These are phyloP conservation scores for Calonectria naviculata DNA, from an alignment of 2,329 filamentous ascomycete species.

Conservation along the genomic window DNA sequence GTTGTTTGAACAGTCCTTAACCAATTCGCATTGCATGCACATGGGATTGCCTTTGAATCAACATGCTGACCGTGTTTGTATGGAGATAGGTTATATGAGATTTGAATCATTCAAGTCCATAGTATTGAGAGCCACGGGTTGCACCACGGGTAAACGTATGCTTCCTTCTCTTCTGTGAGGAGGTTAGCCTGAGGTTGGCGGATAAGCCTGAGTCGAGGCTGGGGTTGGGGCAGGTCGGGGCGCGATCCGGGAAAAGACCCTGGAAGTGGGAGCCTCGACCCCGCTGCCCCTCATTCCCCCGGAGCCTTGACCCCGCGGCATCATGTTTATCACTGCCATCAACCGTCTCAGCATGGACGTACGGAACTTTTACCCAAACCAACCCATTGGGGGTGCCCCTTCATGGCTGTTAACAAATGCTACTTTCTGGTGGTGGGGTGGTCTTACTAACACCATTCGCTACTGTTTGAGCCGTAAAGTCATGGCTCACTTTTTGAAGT, in stretches of 20 bases:
- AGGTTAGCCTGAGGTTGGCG: not conserved
- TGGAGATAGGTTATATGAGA: not conserved
- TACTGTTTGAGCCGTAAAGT: not conserved
- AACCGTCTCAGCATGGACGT: not conserved
- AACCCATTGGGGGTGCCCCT: not conserved
- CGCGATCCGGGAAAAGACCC: slow-evolving; percentile 1
- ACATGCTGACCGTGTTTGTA: not conserved
- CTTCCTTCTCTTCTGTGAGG: not conserved
- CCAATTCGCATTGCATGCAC: too few relatives aligned
- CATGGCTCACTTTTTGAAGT: not conserved
- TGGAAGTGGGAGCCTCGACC: not conserved
- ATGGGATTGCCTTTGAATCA: not conserved
- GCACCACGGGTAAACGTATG: not conserved
- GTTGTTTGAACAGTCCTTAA: too few relatives aligned
- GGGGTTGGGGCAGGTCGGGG: slow-evolving; percentile 4
- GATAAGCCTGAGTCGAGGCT: not conserved
- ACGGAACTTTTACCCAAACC: not conserved
- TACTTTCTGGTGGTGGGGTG: not conserved
- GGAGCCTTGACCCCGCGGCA: slow-evolving; percentile 13
- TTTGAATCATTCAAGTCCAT: not conserved
- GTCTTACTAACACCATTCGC: not conserved
- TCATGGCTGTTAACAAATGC: not conserved
- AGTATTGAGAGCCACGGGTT: too few relatives aligned
- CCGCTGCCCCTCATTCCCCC: slow-evolving; percentile 13
- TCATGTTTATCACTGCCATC: not conserved